Evolutionary conservation across 1,284 basidiomycete genomes (phyloP).

Genomic region (Jaminaea rosea): DNA sequence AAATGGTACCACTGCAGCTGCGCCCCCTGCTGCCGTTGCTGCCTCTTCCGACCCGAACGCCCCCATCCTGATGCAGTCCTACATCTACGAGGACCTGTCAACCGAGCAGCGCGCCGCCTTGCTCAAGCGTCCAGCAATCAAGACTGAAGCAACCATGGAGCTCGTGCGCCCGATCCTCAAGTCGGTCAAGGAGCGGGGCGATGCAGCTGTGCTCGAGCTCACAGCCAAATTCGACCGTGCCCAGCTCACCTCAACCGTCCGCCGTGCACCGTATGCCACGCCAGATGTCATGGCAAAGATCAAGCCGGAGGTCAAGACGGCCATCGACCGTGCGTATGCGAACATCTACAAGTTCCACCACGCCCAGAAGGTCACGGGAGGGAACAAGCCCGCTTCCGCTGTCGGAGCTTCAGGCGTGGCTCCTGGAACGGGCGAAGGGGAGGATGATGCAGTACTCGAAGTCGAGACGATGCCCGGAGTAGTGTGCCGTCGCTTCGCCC

Average conservation of each 20-base stretch:
- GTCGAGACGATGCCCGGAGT: conserved; percentile 99
- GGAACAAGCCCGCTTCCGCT: conserved; percentile 52
- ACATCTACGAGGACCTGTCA: conserved; percentile 48
- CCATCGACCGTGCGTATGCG: conserved; percentile 83
- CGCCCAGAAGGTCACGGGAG: conserved; percentile 41
- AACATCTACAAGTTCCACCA: conserved; percentile 61
- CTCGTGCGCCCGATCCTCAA: conserved; percentile 93
- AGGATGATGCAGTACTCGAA: conserved; percentile 56
- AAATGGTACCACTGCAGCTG: conserved; percentile 5
- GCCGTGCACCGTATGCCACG: conserved; percentile 49
- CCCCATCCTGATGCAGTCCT: conserved; percentile 50
- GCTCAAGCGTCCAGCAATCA: conserved; percentile 81
- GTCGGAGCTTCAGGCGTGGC: conserved; percentile 13
- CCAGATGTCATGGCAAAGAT: conserved; percentile 48
- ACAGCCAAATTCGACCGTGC: conserved; percentile 89
- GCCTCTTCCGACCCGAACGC: conserved; percentile 39
- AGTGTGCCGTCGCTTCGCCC: conserved; percentile 61
- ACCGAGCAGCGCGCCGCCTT: conserved; percentile 59
- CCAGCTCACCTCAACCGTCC: conserved; percentile 54
- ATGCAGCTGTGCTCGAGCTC: conserved; percentile 75
- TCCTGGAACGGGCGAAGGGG: conserved; percentile 50
- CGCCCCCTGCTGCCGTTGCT: conserved; percentile 4
- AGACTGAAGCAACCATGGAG: conserved; percentile 84
- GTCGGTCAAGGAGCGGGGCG: conserved; percentile 72
- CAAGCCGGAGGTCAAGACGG: conserved; percentile 55